Evolutionary conservation across 1,139 yeast species (phyloP).

Genomic region (Scheffersomyces titani): DNA sequence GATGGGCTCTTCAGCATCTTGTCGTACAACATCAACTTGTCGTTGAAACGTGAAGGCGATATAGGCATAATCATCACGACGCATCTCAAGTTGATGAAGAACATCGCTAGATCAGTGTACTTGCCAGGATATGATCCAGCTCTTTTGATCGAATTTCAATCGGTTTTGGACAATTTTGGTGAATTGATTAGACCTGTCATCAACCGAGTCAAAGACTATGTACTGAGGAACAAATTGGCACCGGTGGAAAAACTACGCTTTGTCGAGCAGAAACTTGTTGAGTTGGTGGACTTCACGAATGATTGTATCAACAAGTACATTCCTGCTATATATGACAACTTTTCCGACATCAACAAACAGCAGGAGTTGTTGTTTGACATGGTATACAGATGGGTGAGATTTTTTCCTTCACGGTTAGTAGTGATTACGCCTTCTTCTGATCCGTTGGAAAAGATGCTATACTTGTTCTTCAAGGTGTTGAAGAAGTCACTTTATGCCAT

Average conservation of each 20-base stretch:
- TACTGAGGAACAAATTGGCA: constrained; percentile 1
- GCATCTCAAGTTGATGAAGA: constrained; percentile 40
- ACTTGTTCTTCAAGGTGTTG: constrained; percentile 35
- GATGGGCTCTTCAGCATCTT: constrained; percentile 45
- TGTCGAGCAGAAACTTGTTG: constrained; percentile 23
- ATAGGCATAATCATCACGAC: constrained; percentile 27
- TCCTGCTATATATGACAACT: constrained; percentile 27
- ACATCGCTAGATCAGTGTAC: constrained; percentile 37
- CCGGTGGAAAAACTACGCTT: constrained; percentile 9
- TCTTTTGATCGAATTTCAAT: constrained; percentile 31
- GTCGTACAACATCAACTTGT: constrained; percentile 27
- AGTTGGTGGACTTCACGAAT: constrained; percentile 26
- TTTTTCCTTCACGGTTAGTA: constrained; percentile 34
- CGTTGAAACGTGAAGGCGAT: constrained; percentile 16
- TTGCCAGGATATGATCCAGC: constrained; percentile 40
- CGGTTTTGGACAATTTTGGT: constrained; percentile 25
- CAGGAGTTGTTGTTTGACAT: constrained; percentile 37
- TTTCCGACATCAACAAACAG: constrained; percentile 32
- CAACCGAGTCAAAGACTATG: constrained; percentile 1
- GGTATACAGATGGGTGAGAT: constrained; percentile 40
- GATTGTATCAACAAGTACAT: constrained; percentile 27
- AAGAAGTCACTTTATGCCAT: constrained; percentile 39
- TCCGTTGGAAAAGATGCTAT: constrained; percentile 35
- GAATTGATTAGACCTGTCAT: constrained; percentile 3
- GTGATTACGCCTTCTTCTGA: constrained; percentile 22